Conservation (phyloP, 768 basidiomycete genomes). For the Xerocomus spinulosus region DNA sequence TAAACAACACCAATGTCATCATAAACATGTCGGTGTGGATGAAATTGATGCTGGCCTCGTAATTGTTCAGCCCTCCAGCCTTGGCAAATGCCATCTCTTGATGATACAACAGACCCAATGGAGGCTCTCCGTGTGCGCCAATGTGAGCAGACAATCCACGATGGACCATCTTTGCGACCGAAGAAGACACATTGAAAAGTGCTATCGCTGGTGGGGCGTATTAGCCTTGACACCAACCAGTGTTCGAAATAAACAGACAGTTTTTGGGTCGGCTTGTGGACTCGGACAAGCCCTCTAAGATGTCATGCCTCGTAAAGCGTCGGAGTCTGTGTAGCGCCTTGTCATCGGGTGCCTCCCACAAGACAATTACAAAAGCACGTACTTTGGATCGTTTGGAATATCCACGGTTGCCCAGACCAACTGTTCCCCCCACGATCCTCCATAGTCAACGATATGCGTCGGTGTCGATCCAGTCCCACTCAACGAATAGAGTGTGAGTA, state of each 20-base stretch:
- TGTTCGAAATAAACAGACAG: conserved; percentile 39
- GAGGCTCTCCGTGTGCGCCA: conserved; percentile 72
- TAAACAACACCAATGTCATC: conserved; percentile 20
- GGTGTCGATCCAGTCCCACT: conserved; percentile 73
- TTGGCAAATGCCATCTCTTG: conserved; percentile 65
- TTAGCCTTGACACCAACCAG: background rate
- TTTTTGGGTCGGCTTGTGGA: conserved; percentile 54
- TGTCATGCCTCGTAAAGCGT: conserved; percentile 59
- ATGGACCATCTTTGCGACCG: conserved; percentile 64
- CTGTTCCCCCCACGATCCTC: conserved; percentile 67
- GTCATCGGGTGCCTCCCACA: background rate
- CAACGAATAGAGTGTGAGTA: conserved; percentile 54
- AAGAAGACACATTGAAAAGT: conserved; percentile 64
- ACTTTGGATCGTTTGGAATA: conserved; percentile 68
- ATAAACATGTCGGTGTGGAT: background rate
- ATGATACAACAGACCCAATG: conserved; percentile 72
- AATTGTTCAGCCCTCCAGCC: conserved; percentile 62
- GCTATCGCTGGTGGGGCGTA: conserved; percentile 44
- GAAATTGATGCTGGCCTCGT: conserved; percentile 45
- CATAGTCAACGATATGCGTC: conserved; percentile 74
- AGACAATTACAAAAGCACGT: conserved; percentile 9
- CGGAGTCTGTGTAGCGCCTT: conserved; percentile 43
- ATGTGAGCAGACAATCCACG: conserved; percentile 60
- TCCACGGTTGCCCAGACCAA: conserved; percentile 62
- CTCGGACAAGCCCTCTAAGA: conserved; percentile 56